A percentile compares a stretch with the other conserved stretches of the same genome.
Evolutionary conservation across 176 grass and related monocot species (phyloP).

Genomic region (Elymus sibiricus): DNA sequence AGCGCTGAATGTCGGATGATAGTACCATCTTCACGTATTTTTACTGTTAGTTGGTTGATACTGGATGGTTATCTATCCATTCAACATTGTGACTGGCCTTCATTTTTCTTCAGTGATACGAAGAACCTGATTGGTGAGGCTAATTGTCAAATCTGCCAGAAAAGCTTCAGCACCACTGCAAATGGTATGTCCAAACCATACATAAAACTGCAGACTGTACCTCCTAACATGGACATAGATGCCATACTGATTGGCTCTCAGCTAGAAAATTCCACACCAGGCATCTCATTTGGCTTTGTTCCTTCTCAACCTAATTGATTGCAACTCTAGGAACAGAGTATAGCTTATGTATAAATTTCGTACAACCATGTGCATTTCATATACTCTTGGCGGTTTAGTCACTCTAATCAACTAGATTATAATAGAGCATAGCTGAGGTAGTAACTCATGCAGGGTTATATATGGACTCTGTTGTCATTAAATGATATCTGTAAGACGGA

Average conservation of each 20-base stretch:
- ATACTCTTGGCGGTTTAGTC: background rate
- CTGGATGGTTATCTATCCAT: too few species aligned
- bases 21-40: background rate
- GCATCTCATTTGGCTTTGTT: background rate
- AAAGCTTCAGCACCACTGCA: constrained; percentile 71
- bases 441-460: too few species aligned
- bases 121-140: constrained; percentile 81
- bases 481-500: too few species aligned
- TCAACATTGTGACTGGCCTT: constrained; percentile 12
- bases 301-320: background rate
- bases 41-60: background rate
- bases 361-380: background rate
- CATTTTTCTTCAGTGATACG: constrained; percentile 51
- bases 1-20: constrained; percentile 68
- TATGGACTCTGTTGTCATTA: too few species aligned
- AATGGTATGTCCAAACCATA: constrained; percentile 42
- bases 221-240: too few species aligned
- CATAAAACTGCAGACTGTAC: background rate
- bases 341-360: background rate
- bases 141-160: constrained; percentile 67
- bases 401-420: background rate
- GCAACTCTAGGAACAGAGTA: background rate
- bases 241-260: background rate
- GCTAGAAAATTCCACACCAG: background rate
- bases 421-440: too few species aligned